Evolutionary conservation across 2,329 filamentous ascomycete species (phyloP).

Genomic region (Hypoxylon sp.): DNA sequence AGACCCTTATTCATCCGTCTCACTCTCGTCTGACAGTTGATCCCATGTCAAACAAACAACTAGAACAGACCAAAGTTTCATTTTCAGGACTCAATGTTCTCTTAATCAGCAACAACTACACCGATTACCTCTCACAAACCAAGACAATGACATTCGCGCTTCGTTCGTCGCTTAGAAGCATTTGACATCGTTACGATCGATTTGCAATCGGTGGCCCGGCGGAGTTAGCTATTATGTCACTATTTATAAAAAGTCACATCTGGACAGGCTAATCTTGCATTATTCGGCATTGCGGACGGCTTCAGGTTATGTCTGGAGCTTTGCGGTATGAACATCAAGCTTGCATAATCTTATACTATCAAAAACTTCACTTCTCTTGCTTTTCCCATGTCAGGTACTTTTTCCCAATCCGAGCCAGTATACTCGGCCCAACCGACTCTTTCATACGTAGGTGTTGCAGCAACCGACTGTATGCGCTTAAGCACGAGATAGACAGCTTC

Average conservation of each 20-base stretch:
- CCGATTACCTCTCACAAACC: too few relatives aligned
- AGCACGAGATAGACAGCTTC: slow-evolving; percentile 17
- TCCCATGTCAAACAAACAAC: slow-evolving; percentile 1
- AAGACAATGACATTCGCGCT: not conserved
- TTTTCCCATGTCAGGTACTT: slow-evolving; percentile 14
- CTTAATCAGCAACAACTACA: not conserved
- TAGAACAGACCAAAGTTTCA: slow-evolving; percentile 1
- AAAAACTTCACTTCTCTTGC: slow-evolving; percentile 14
- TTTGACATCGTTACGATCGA: not conserved
- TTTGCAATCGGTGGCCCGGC: too few relatives aligned
- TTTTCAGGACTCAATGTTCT: not conserved
- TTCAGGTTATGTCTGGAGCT: not conserved
- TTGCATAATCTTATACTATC: slow-evolving; percentile 2
- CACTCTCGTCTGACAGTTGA: slow-evolving; percentile 17
- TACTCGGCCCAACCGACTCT: slow-evolving; percentile 24
- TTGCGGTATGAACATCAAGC: not conserved
- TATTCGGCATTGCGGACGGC: too few relatives aligned
- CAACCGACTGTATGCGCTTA: not conserved
- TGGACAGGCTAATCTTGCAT: too few relatives aligned
- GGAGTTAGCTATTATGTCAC: too few relatives aligned
- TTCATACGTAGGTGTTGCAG: slow-evolving; percentile 4
- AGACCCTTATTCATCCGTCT: not conserved
- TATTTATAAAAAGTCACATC: too few relatives aligned
- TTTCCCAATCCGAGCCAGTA: slow-evolving; percentile 10
- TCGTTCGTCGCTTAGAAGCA: not conserved